Conservation (phyloP, 768 basidiomycete genomes). For the Boletus tylopilopsis region DNA sequence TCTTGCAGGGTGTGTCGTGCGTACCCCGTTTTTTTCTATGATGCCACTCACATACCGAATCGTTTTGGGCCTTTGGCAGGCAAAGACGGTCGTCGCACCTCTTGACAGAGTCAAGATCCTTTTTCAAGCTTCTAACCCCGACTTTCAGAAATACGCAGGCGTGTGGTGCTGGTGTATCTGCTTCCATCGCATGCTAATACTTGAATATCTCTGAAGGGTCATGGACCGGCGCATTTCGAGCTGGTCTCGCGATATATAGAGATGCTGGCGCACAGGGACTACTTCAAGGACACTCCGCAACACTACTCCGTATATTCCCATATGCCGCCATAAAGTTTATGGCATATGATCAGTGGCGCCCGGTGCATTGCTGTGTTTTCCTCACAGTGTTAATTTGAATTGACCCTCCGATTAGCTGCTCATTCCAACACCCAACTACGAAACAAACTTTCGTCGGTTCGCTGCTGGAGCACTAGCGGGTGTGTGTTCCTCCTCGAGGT, state of each 20-base stretch:
- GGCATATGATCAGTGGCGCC: conserved; percentile 86
- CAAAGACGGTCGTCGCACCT: conserved; percentile 92
- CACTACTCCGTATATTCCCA: conserved; percentile 90
- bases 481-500: conserved; percentile 31
- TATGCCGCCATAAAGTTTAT: conserved; percentile 98
- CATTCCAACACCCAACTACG: conserved; percentile 77
- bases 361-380: conserved; percentile 41
- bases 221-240: conserved; percentile 80
- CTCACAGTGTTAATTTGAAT: neutral
- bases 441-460: conserved; percentile 80
- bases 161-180: conserved; percentile 27
- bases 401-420: conserved; percentile 49
- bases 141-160: conserved; percentile 94
- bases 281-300: conserved; percentile 95
- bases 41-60: conserved; percentile 1
- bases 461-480: conserved; percentile 86
- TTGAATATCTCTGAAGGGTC: conserved; percentile 50
- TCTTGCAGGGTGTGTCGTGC: conserved; percentile 87
- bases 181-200: conserved; percentile 19
- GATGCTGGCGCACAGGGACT: conserved; percentile 73
- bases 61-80: conserved; percentile 42
- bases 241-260: conserved; percentile 67
- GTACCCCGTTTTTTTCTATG: conserved; percentile 31
- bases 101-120: conserved; percentile 98
- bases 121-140: conserved; percentile 95